Conservation (phyloP, 2,329 filamentous ascomycete species). For the Stagonosporopsis cucurbitacearum region DNA sequence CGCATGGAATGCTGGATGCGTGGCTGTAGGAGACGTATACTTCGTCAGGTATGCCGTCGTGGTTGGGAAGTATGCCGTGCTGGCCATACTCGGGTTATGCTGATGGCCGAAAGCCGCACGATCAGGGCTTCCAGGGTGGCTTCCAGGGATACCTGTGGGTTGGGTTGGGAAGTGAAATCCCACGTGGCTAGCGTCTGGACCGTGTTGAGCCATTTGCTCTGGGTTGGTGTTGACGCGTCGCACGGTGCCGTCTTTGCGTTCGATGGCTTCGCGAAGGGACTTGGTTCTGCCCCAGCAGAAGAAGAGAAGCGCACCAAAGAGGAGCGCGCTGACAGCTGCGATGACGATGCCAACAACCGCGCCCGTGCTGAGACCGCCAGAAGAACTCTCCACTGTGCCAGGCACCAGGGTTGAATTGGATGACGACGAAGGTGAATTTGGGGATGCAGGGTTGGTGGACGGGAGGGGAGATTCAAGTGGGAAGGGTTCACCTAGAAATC, state of each 20-base stretch:
- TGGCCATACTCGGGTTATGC: not conserved
- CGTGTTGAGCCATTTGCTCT: slow-evolving; percentile 7
- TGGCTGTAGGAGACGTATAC: not conserved
- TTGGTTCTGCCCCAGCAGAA: slow-evolving; percentile 37
- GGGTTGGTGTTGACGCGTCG: not conserved
- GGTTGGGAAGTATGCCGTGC: not conserved
- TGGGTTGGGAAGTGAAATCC: not conserved
- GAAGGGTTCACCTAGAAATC: slow-evolving; percentile 36
- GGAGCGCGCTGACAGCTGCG: slow-evolving; percentile 52
- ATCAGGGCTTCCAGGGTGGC: slow-evolving; percentile 1
- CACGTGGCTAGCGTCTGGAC: not conserved
- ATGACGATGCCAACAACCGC: slow-evolving; percentile 62
- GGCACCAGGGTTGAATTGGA: not conserved
- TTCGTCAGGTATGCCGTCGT: not conserved
- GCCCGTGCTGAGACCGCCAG: slow-evolving; percentile 39
- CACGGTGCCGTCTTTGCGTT: slow-evolving; percentile 28
- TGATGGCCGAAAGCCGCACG: not conserved
- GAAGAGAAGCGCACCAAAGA: slow-evolving; percentile 31
- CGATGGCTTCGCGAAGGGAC: slow-evolving; percentile 31
- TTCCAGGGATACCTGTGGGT: not conserved
- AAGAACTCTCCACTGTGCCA: not conserved
- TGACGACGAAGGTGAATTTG: slow-evolving; percentile 6
- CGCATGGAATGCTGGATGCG: not conserved
- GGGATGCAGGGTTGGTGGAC: slow-evolving; percentile 9
- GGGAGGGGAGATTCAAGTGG: slow-evolving; percentile 32